These are phyloP conservation scores for Bryoglossum gracile DNA, from an alignment of 495 filamentous ascomycete genomes.

Conservation along the genomic window DNA sequence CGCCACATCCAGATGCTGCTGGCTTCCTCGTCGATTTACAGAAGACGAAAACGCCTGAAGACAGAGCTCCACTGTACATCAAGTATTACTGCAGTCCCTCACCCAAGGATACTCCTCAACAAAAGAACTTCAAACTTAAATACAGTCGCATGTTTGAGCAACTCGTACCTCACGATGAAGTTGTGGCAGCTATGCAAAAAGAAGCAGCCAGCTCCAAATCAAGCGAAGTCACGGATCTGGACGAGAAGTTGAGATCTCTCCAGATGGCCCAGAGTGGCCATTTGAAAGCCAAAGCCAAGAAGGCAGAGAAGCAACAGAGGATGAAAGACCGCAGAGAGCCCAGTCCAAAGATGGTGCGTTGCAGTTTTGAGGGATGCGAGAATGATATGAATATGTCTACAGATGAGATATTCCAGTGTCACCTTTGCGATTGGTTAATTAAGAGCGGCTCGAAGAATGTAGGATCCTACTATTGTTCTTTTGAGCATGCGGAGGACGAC, in stretches of 20 bases:
- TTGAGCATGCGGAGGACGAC: constrained; percentile 33
- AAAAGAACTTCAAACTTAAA: constrained; percentile 21
- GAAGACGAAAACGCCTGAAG: constrained; percentile 10
- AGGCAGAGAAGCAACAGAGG: constrained; percentile 26
- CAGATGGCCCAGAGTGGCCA: constrained; percentile 21
- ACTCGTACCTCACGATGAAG: constrained; percentile 15
- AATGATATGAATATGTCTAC: constrained; percentile 17
- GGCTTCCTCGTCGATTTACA: constrained; percentile 2
- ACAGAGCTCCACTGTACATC: constrained; percentile 17
- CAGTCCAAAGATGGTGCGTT: constrained; percentile 29
- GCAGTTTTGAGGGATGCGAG: constrained; percentile 33
- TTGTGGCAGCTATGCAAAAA: constrained; percentile 13
- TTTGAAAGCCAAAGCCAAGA: constrained; percentile 21
- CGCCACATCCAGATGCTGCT: background rate
- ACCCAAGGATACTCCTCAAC: constrained; percentile 6
- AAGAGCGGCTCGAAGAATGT: constrained; percentile 20
- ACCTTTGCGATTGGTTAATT: constrained; percentile 34
- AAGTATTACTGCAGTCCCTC: constrained; percentile 17
- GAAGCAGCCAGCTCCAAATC: constrained; percentile 10
- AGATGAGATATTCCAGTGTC: constrained; percentile 31
- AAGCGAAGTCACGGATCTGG: constrained; percentile 2
- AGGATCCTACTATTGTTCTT: constrained; percentile 37
- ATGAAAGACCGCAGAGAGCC: constrained; percentile 21
- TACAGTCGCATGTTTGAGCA: constrained; percentile 20
- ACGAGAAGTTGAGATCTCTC: constrained; percentile 8